Evolutionary conservation across 2,329 filamentous ascomycete genomes (phyloP).

Genomic region (Cordyceps pruinosa): DNA sequence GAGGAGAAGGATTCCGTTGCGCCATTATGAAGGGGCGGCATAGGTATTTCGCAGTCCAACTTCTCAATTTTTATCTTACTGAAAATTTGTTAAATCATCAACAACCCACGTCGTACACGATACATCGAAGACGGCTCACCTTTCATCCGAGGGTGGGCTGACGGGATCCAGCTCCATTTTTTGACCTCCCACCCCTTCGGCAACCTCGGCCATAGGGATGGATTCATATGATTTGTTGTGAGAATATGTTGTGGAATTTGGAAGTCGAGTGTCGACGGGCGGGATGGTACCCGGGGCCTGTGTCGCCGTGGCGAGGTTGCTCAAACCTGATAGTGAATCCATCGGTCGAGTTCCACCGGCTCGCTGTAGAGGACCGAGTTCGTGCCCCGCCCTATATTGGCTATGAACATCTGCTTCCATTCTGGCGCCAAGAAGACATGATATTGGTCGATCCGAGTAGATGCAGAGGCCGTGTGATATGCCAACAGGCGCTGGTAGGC

Average conservation of each 20-base stretch:
- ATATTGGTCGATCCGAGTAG: conserved; percentile 1
- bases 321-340: background rate
- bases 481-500: background rate
- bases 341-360: background rate
- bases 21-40: conserved; percentile 13
- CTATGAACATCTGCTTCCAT: conserved; percentile 11
- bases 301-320: background rate
- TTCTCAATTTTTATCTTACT: conserved; percentile 7
- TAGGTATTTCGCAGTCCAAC: background rate
- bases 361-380: background rate
- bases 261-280: background rate
- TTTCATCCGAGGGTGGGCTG: background rate
- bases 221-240: background rate
- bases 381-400: background rate
- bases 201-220: background rate
- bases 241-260: background rate
- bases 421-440: conserved; percentile 3
- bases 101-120: background rate
- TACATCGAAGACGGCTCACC: background rate
- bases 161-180: background rate
- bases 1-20: conserved; percentile 41
- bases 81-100: background rate
- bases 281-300: background rate
- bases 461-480: background rate
- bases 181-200: background rate